Conservation (phyloP, 768 basidiomycete genomes). For the Boletus pseudo-olivaceus region DNA sequence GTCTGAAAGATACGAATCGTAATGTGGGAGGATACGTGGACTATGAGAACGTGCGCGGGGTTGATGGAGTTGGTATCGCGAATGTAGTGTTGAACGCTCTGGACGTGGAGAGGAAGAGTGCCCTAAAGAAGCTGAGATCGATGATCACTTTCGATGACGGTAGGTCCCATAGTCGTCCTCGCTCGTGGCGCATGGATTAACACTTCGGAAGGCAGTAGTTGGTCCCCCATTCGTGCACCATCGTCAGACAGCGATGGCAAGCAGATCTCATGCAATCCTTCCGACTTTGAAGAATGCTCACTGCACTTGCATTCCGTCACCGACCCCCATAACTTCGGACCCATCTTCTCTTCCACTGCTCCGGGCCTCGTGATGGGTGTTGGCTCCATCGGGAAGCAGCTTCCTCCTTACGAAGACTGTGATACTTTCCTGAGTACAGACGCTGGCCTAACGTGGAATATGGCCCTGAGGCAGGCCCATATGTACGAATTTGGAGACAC, state of each 20-base stretch:
- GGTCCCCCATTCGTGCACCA: constrained; percentile 66
- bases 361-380: constrained; percentile 98
- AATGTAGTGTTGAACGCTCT: constrained; percentile 83
- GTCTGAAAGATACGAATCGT: constrained; percentile 88
- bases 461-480: constrained; percentile 71
- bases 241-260: constrained; percentile 56
- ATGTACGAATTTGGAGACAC: constrained; percentile 97
- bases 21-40: constrained; percentile 89
- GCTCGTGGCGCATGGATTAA: not conserved
- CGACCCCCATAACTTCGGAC: constrained; percentile 87
- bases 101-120: constrained; percentile 71
- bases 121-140: constrained; percentile 72
- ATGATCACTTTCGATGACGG: constrained; percentile 90
- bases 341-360: constrained; percentile 91
- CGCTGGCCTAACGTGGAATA: constrained; percentile 82
- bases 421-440: constrained; percentile 94
- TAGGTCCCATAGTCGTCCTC: constrained; percentile 15
- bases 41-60: constrained; percentile 81
- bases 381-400: constrained; percentile 71
- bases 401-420: constrained; percentile 76
- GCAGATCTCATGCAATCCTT: constrained; percentile 57
- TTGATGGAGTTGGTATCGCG: constrained; percentile 89
- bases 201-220: constrained; percentile 54
- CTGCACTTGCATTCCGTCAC: constrained; percentile 94
- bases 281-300: constrained; percentile 61